These are phyloP conservation scores for Corylus americana DNA, from an alignment of 306 rosid species.

Conservation along the genomic window DNA sequence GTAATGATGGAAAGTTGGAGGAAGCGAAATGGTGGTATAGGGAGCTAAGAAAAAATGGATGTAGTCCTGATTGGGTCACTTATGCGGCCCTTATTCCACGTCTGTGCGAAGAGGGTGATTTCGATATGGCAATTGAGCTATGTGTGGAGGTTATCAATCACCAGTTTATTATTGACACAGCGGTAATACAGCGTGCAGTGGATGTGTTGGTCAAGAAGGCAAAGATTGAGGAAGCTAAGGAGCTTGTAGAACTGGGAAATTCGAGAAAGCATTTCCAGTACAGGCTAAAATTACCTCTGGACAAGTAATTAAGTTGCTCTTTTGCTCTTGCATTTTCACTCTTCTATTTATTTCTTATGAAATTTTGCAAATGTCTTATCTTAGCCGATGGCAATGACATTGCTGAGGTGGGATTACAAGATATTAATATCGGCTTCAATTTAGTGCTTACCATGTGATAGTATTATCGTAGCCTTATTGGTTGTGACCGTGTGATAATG, in stretches of 20 bases:
- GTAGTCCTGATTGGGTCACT: conserved; percentile 24
- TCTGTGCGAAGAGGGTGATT: conserved; percentile 35
- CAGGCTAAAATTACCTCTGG: conserved; percentile 22
- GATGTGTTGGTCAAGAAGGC: no score
- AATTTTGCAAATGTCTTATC: not conserved
- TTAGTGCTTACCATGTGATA: not conserved
- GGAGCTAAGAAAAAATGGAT: conserved; percentile 24
- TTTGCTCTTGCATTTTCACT: not conserved
- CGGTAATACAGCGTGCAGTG: no score
- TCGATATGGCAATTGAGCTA: conserved; percentile 37
- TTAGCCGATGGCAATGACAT: not conserved
- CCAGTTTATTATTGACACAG: no score
- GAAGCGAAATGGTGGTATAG: conserved; percentile 48
- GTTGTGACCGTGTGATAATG: not conserved
- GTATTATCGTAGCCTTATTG: not conserved
- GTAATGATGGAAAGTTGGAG: conserved; percentile 31
- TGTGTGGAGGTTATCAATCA: no score
- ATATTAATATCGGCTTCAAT: not conserved
- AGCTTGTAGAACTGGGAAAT: conserved; percentile 34
- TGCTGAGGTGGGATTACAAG: not conserved
- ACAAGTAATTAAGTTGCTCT: not conserved
- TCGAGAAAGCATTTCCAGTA: conserved; percentile 27
- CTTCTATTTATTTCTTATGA: not conserved
- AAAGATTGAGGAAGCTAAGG: conserved; percentile 31
- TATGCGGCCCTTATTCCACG: conserved; percentile 32